Evolutionary conservation across 2,329 filamentous ascomycete genomes (phyloP).

Genomic region (Balansia obtecta): DNA sequence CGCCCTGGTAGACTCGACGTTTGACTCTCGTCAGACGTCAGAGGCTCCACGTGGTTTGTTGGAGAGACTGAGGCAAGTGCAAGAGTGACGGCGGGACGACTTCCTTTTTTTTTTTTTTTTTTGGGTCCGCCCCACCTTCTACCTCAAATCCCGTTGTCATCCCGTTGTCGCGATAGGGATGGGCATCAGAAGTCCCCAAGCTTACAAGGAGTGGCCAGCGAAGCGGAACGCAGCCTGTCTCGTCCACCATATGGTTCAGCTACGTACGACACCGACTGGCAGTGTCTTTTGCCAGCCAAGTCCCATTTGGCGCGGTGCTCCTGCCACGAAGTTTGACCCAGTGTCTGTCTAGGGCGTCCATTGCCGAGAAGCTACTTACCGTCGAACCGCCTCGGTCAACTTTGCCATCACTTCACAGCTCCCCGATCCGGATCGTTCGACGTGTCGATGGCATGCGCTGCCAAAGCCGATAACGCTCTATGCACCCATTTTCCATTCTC

Average conservation of each 20-base stretch:
- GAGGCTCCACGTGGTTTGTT: background rate
- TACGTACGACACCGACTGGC: background rate
- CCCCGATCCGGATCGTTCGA: background rate
- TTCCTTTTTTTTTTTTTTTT: background rate
- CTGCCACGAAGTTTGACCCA: background rate
- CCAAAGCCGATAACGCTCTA: slow-evolving; percentile 41
- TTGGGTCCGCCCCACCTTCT: slow-evolving; percentile 1
- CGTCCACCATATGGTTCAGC: background rate
- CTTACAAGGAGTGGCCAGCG: background rate
- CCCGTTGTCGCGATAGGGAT: slow-evolving; percentile 4
- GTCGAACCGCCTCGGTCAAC: slow-evolving; percentile 1
- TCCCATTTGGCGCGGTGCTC: background rate
- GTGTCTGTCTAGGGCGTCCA: background rate
- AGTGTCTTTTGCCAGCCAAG: background rate
- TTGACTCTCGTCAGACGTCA: background rate
- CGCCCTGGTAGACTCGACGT: no score
- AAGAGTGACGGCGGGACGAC: background rate
- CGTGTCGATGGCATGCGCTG: slow-evolving; percentile 29
- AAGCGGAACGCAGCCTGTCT: background rate
- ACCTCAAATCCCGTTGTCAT: background rate
- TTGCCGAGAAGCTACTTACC: background rate
- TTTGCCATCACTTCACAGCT: slow-evolving; percentile 2
- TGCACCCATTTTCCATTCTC: slow-evolving; percentile 96
- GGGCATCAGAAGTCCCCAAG: background rate
- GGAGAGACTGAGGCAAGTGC: background rate